Evolutionary conservation across 495 filamentous ascomycete genomes (phyloP).

Genomic region (Cudoniella acicularis): DNA sequence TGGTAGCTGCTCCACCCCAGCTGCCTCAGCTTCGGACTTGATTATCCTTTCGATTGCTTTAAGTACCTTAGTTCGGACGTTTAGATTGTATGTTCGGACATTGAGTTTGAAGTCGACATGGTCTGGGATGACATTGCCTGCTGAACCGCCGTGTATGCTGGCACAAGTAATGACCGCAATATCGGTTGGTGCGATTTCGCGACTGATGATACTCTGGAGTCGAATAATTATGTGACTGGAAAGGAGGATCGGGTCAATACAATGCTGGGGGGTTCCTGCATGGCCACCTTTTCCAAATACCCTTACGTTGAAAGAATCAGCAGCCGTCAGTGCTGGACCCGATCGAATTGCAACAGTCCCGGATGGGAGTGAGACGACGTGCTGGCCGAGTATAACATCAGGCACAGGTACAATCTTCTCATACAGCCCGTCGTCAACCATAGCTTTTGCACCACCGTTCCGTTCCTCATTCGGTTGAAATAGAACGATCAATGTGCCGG

Average conservation of each 20-base stretch:
- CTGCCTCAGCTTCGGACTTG: conserved; percentile 48
- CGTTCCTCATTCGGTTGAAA: conserved; percentile 60
- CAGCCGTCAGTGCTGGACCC: conserved; percentile 37
- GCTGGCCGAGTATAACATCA: conserved; percentile 52
- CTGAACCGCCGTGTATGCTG: conserved; percentile 46
- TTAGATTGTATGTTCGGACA: conserved; percentile 36
- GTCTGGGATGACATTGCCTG: conserved; percentile 55
- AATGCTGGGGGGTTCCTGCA: conserved; percentile 43
- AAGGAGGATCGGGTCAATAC: conserved; percentile 55
- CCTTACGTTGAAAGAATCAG: conserved; percentile 39
- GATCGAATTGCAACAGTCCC: conserved; percentile 35
- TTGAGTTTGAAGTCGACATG: conserved; percentile 40
- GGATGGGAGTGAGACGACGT: conserved; percentile 40
- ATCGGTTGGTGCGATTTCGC: conserved; percentile 49
- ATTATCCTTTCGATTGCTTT: conserved; percentile 45
- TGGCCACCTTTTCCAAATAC: conserved; percentile 51
- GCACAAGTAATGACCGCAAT: conserved; percentile 52
- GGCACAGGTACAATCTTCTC: conserved; percentile 34
- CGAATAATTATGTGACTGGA: conserved; percentile 48
- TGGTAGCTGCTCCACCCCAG: conserved; percentile 35
- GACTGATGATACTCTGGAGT: conserved; percentile 52
- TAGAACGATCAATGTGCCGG: conserved; percentile 48
- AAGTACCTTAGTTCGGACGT: conserved; percentile 38
- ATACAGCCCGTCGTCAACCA: conserved; percentile 58
- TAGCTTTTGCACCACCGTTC: conserved; percentile 47